Percentiles rank a stretch among this genome's conserved stretches.
Evolutionary conservation across 345 rosid species (phyloP).

Genomic region (Linum trigynum): DNA sequence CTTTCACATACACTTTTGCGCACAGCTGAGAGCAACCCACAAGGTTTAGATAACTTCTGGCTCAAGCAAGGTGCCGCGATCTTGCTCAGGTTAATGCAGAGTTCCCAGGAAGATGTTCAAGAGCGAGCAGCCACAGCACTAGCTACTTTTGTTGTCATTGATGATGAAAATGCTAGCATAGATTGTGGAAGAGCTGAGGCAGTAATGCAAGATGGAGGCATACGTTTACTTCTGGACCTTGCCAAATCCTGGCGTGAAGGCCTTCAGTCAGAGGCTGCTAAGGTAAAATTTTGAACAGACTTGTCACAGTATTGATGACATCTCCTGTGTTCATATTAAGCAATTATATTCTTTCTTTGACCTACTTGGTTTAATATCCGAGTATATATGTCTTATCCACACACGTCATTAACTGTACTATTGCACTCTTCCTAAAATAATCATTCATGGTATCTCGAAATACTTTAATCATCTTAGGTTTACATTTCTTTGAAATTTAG

Average conservation of each 20-base stretch:
- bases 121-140: conserved; percentile 91
- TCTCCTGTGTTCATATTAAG: neutral
- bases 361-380: too few relatives aligned
- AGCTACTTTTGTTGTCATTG: conserved; percentile 74
- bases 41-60: conserved; percentile 66
- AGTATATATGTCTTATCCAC: too few relatives aligned
- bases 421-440: too few relatives aligned
- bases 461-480: neutral
- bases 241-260: conserved; percentile 88
- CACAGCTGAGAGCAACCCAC: conserved; percentile 64
- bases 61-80: conserved; percentile 71
- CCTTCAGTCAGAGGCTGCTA: conserved; percentile 81
- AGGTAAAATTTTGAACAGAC: conserved; percentile 26
- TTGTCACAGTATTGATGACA: neutral
- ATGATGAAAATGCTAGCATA: conserved; percentile 78
- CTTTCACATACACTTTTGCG: conserved; percentile 63
- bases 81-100: conserved; percentile 64
- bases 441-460: neutral
- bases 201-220: conserved; percentile 70
- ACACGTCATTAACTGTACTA: too few relatives aligned
- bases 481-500: conserved; percentile 17
- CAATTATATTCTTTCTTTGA: too few relatives aligned
- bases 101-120: conserved; percentile 76
- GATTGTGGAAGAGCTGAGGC: conserved; percentile 82
- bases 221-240: conserved; percentile 60